phyloP scores from a whole-genome alignment of 2,329 filamentous ascomycete genomes.

The Calonectria hongkongensis region DNA sequence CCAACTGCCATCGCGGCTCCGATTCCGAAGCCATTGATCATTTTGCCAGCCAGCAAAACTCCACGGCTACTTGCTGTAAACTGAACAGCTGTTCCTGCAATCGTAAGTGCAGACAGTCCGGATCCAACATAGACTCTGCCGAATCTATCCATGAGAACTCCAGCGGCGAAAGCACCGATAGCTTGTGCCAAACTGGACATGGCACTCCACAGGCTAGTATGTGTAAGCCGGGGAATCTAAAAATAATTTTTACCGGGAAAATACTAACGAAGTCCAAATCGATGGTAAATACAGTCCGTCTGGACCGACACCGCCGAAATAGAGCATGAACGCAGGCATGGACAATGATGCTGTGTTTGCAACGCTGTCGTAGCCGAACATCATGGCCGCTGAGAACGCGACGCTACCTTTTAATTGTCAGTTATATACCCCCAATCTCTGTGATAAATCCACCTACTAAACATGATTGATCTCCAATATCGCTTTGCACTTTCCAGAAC shows the following conservation, averaged over 20 bases:
- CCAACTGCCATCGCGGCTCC: slow-evolving; percentile 35
- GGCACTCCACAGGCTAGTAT: slow-evolving; percentile 31
- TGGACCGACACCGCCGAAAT: slow-evolving; percentile 26
- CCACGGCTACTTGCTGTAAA: slow-evolving; percentile 23
- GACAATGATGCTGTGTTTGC: slow-evolving; percentile 33
- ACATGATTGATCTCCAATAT: slow-evolving; percentile 32
- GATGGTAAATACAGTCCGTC: slow-evolving; percentile 30
- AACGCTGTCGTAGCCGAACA: slow-evolving; percentile 37
- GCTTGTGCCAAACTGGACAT: slow-evolving; percentile 35
- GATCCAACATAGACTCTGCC: slow-evolving; percentile 31
- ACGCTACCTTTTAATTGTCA: slow-evolving; percentile 30
- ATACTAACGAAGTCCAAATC: slow-evolving; percentile 38
- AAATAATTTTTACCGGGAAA: not conserved
- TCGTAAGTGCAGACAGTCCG: slow-evolving; percentile 25
- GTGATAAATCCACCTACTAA: slow-evolving; percentile 2
- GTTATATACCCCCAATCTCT: not conserved
- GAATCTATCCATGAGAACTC: slow-evolving; percentile 37
- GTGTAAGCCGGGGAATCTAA: not conserved
- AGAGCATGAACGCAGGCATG: slow-evolving; percentile 36
- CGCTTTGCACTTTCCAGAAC: slow-evolving; percentile 7
- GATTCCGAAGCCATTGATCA: slow-evolving; percentile 37
- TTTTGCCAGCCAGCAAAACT: slow-evolving; percentile 34
- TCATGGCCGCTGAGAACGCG: slow-evolving; percentile 36
- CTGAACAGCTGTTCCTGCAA: slow-evolving; percentile 33
- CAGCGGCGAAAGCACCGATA: slow-evolving; percentile 34